Conservation (phyloP, 352 stramenopile species). For the Peronosclerospora sorghi region DNA sequence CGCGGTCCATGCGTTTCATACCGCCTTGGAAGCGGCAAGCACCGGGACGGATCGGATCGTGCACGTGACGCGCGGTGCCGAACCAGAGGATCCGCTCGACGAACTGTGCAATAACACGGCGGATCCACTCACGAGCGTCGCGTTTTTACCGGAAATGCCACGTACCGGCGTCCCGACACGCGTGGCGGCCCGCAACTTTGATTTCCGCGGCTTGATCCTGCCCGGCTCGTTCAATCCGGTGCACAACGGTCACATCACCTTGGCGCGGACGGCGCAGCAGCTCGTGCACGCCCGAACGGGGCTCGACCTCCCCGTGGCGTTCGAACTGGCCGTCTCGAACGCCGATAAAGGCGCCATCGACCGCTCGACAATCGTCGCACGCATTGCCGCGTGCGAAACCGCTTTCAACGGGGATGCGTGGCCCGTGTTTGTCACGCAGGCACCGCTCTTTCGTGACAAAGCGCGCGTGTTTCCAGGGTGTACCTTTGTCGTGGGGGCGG, state of each 20-base stretch:
- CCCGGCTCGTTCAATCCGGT: slow-evolving; percentile 80
- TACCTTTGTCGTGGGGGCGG: slow-evolving; percentile 81
- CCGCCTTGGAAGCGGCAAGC: slow-evolving; percentile 21
- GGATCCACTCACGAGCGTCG: slow-evolving; percentile 26
- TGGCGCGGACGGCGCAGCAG: slow-evolving; percentile 37
- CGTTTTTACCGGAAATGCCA: slow-evolving; percentile 25
- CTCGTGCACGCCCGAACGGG: slow-evolving; percentile 23
- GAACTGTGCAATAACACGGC: slow-evolving; percentile 16
- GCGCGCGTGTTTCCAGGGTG: slow-evolving; percentile 60
- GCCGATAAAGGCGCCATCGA: slow-evolving; percentile 68
- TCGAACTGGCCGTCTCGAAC: slow-evolving; percentile 70
- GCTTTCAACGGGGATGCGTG: slow-evolving; percentile 19
- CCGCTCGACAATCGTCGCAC: slow-evolving; percentile 22
- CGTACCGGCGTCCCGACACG: neutral
- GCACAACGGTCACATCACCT: slow-evolving; percentile 57
- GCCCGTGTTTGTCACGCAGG: slow-evolving; percentile 71
- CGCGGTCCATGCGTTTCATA: slow-evolving; percentile 17
- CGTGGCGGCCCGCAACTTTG: slow-evolving; percentile 22
- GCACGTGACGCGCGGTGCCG: slow-evolving; percentile 4
- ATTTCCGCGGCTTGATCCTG: slow-evolving; percentile 52
- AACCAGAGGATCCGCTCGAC: slow-evolving; percentile 13
- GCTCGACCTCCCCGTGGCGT: slow-evolving; percentile 33
- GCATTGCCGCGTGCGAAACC: slow-evolving; percentile 16
- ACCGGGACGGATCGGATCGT: slow-evolving; percentile 20
- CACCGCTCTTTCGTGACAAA: slow-evolving; percentile 76